A percentile compares a stretch with the other conserved stretches of the same genome.
Conservation (phyloP, 306 rosid species). For the Gynostemma pentaphyllum region DNA sequence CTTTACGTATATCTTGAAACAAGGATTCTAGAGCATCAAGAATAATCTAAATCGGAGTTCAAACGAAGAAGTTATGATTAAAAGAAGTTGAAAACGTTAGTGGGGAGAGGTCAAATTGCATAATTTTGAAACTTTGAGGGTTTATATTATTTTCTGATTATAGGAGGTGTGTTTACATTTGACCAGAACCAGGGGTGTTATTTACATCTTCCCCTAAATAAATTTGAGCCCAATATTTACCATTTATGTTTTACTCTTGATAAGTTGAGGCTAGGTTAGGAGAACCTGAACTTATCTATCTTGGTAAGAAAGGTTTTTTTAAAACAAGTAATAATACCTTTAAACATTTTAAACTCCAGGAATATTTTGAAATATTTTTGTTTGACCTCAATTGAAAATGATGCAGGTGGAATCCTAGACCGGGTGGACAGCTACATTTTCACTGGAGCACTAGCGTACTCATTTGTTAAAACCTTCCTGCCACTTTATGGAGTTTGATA, state of each 20-base stretch:
- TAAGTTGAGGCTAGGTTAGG: not conserved
- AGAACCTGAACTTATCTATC: not conserved
- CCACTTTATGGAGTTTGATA: slow-evolving; percentile 76
- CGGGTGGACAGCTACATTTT: slow-evolving; percentile 85
- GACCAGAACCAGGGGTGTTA: no score
- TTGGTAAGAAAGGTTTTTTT: not conserved
- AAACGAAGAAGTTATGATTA: no score
- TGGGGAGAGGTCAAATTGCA: no score
- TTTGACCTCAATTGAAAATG: not conserved
- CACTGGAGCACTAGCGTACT: slow-evolving; percentile 88
- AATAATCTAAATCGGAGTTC: no score
- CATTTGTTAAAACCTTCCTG: slow-evolving; percentile 60
- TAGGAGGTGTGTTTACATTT: no score
- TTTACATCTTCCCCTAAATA: no score
- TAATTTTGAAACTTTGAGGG: no score
- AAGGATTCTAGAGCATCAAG: no score
- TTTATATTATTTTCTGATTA: no score
- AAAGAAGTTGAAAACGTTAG: no score
- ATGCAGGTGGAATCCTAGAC: slow-evolving; percentile 85
- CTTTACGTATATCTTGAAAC: no score
- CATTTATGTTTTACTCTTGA: not conserved
- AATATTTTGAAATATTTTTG: not conserved
- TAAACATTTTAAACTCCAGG: not conserved
- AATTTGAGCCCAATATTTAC: not conserved
- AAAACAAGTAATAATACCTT: not conserved